A percentile compares a stretch with the other conserved stretches of the same genome.
Evolutionary conservation across 805 yeast species (phyloP).

Genomic region (Starmerella floris): DNA sequence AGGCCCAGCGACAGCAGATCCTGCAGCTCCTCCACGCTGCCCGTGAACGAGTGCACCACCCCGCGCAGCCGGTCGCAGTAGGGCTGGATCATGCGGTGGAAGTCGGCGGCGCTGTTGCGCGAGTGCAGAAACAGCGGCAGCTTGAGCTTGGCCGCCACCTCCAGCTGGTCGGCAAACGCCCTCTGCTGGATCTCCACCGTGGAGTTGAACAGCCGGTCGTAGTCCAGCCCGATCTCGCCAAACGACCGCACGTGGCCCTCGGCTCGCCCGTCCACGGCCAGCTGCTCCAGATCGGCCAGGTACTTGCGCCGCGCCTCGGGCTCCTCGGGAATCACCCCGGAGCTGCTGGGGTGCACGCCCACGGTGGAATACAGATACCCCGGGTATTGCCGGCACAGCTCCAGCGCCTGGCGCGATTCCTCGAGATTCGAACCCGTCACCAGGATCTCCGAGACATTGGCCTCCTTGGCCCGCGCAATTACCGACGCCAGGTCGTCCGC

Average conservation of each 20-base stretch:
- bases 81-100: conserved; percentile 49
- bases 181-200: conserved; percentile 49
- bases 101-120: conserved; percentile 76
- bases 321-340: conserved; percentile 25
- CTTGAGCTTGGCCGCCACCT: conserved; percentile 37
- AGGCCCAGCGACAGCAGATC: conserved; percentile 46
- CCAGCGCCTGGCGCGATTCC: conserved; percentile 53
- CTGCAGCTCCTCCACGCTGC: conserved; percentile 50
- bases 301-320: conserved; percentile 30
- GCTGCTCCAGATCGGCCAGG: conserved; percentile 35
- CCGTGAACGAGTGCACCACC: conserved; percentile 95
- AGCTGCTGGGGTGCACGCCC: conserved; percentile 94
- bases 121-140: conserved; percentile 83
- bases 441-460: conserved; percentile 55
- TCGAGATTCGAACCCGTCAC: conserved; percentile 69
- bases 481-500: conserved; percentile 52
- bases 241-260: conserved; percentile 57
- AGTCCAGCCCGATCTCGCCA: conserved; percentile 94
- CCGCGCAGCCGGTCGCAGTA: conserved; percentile 37
- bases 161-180: conserved; percentile 63
- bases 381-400: conserved; percentile 32
- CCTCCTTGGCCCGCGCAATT: conserved; percentile 48
- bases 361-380: conserved; percentile 40
- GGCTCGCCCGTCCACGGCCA: conserved; percentile 38
- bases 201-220: conserved; percentile 74